Evolutionary conservation across 2,329 filamentous ascomycete species (phyloP).

Genomic region (Aureobasidium sp.): DNA sequence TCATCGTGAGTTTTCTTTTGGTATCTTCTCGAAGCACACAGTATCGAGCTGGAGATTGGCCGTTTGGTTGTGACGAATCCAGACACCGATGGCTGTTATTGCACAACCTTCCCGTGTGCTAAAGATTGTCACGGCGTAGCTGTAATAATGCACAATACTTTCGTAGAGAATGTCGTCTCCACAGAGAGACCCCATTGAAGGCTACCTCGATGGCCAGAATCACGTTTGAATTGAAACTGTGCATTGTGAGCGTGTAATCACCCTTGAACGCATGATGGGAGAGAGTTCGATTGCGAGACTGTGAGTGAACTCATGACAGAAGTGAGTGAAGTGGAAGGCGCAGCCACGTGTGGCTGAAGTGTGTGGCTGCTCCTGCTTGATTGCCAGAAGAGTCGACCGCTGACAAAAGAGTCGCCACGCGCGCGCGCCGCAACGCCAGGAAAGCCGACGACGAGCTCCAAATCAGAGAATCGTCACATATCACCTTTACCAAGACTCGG

Average conservation of each 20-base stretch:
- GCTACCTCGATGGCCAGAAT: too few relatives aligned
- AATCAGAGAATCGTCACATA: background rate
- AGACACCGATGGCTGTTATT: background rate
- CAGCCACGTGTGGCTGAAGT: background rate
- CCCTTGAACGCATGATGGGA: too few relatives aligned
- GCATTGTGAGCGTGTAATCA: background rate
- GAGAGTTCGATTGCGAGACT: too few relatives aligned
- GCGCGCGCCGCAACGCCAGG: conserved; percentile 2
- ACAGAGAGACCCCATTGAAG: too few relatives aligned
- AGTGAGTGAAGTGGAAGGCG: background rate
- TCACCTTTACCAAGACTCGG: background rate
- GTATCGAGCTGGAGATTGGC: too few relatives aligned
- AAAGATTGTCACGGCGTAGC: too few relatives aligned
- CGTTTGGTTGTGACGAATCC: too few relatives aligned
- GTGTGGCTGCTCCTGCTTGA: background rate
- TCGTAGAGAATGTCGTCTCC: too few relatives aligned
- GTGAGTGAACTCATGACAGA: too few relatives aligned
- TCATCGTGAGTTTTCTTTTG: background rate
- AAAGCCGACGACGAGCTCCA: conserved; percentile 4
- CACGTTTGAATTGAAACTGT: background rate
- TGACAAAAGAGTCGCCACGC: conserved; percentile 11
- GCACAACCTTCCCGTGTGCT: background rate
- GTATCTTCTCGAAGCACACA: too few relatives aligned
- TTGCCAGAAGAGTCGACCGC: conserved; percentile 11
- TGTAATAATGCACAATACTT: too few relatives aligned